These are phyloP conservation scores for Suillus hirtellus DNA, from an alignment of 768 basidiomycete genomes.

Conservation along the genomic window DNA sequence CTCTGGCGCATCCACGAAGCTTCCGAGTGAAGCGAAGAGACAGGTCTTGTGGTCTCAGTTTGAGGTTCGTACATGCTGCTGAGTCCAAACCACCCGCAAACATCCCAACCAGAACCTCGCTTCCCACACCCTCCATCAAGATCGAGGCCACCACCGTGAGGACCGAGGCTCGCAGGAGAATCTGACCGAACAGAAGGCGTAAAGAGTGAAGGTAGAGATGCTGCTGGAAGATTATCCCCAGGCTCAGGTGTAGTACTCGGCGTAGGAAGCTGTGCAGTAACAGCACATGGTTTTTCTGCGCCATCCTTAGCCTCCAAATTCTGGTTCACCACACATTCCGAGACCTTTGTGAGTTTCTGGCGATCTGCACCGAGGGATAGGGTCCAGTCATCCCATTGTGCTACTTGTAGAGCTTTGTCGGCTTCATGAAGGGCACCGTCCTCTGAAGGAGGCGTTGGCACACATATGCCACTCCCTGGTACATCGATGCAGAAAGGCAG, in stretches of 20 bases:
- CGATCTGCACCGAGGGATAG: constrained; percentile 29
- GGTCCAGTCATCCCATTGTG: constrained; percentile 30
- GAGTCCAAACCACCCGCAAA: constrained; percentile 32
- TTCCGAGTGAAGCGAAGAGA: not conserved
- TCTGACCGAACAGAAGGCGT: constrained; percentile 7
- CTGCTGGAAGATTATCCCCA: not conserved
- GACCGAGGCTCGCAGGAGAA: constrained; percentile 27
- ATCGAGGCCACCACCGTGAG: constrained; percentile 31
- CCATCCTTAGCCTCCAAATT: constrained; percentile 1
- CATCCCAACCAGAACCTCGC: constrained; percentile 34
- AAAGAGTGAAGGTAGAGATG: not conserved
- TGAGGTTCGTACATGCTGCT: constrained; percentile 8
- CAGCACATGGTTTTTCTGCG: constrained; percentile 5
- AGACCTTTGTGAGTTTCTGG: constrained; percentile 19
- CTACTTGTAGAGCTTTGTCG: constrained; percentile 12
- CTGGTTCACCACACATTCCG: not conserved
- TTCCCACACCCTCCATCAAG: constrained; percentile 31
- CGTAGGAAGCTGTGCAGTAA: constrained; percentile 27
- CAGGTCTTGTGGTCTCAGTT: not conserved
- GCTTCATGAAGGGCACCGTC: constrained; percentile 10
- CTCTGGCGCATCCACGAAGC: constrained; percentile 12
- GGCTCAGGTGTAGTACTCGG: constrained; percentile 30
- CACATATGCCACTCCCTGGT: constrained; percentile 20
- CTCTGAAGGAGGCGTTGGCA: constrained; percentile 7
- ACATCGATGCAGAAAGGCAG: constrained; percentile 31